Percentiles rank a stretch among this genome's conserved stretches.
These are phyloP conservation scores for Phaeodactylum tricornutum DNA, from an alignment of 108 stramenopile species.

Conservation along the genomic window DNA sequence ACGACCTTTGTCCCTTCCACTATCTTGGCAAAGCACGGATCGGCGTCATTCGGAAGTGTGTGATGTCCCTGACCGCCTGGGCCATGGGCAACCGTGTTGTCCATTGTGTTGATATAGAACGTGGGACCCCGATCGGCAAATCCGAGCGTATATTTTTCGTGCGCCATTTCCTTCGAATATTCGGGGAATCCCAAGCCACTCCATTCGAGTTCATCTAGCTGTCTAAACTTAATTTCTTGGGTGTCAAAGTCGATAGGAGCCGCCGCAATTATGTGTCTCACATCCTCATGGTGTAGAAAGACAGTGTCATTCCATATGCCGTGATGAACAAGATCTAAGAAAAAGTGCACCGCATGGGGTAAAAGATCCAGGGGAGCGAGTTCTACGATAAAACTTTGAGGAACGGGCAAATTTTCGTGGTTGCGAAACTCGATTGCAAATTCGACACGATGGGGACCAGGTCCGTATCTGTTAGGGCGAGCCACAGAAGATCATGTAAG, in stretches of 20 bases:
- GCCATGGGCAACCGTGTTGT: slow-evolving; percentile 69
- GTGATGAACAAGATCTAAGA: slow-evolving; percentile 53
- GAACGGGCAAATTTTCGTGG: slow-evolving; percentile 9
- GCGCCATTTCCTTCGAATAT: slow-evolving; percentile 46
- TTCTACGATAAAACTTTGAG: slow-evolving; percentile 35
- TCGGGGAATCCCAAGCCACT: slow-evolving; percentile 53
- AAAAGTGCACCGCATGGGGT: slow-evolving; percentile 64
- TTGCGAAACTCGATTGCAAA: slow-evolving; percentile 45
- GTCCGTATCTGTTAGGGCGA: slow-evolving; percentile 71
- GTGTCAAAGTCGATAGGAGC: slow-evolving; percentile 18
- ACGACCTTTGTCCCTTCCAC: slow-evolving; percentile 33
- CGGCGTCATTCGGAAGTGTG: slow-evolving; percentile 61
- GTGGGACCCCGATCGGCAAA: slow-evolving; percentile 71
- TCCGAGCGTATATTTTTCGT: slow-evolving; percentile 65
- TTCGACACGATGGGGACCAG: slow-evolving; percentile 60
- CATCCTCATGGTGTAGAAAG: slow-evolving; percentile 43
- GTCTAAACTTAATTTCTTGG: slow-evolving; percentile 21
- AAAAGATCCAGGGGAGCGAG: slow-evolving; percentile 44
- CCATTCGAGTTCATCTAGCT: slow-evolving; percentile 25
- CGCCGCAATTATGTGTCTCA: slow-evolving; percentile 53
- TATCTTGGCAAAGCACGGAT: slow-evolving; percentile 81
- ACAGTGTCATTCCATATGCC: slow-evolving; percentile 50
- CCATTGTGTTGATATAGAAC: slow-evolving; percentile 73
- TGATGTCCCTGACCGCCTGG: slow-evolving; percentile 65
- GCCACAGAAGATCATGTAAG: too few species aligned